Evolutionary conservation across 139 green algal genomes (phyloP), one percentile per base, ranked within the genome.

Genomic region (Desmodesmus armatus): DNA sequence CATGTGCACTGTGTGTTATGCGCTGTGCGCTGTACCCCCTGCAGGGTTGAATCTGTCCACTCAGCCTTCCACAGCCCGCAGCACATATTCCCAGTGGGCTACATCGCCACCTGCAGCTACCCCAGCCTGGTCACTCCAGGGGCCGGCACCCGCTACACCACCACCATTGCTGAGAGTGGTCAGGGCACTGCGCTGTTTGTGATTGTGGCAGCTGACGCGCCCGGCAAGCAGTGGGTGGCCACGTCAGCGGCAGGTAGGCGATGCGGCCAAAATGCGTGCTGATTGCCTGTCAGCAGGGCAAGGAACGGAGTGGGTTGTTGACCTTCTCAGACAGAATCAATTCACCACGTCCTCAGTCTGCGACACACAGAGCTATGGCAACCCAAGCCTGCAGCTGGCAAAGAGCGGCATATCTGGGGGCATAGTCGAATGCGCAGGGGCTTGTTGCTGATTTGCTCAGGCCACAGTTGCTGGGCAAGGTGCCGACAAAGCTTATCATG

Each of bases 191-290:
- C 76, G 27, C 44, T 72, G 35, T 82, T 82, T 49, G 51, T 82
- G 35, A 55, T 71, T 19, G 76, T 71, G 39, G 55, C 49, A 23
- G 27, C 53, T 40, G 76, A 82, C 19, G 76, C 55, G 6, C 55
- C 76, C 4, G 76, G 76, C 9, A 35, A 55, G 55, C 76, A 82
- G 76, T 82, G 76, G 76, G 27, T 82, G 55, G 76, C 33, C 23
- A 53, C 62, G 0, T 43, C 76, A 31, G 55, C 76, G 40, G 33
- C 39, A 0, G 47, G n/a, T n/a, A n/a, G n/a, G n/a, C n/a, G n/a
- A n/a, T n/a, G n/a, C n/a, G n/a, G n/a, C n/a, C n/a, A n/a, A n/a
- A n/a, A n/a, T n/a, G n/a, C n/a, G n/a, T n/a, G n/a, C n/a, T n/a
- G n/a, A n/a, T 33, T 29, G 76, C 72, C 25, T 82, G 76, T 53